These are phyloP conservation scores for Pyrus betulifolia DNA, from an alignment of 306 rosid genomes.

Conservation along the genomic window DNA sequence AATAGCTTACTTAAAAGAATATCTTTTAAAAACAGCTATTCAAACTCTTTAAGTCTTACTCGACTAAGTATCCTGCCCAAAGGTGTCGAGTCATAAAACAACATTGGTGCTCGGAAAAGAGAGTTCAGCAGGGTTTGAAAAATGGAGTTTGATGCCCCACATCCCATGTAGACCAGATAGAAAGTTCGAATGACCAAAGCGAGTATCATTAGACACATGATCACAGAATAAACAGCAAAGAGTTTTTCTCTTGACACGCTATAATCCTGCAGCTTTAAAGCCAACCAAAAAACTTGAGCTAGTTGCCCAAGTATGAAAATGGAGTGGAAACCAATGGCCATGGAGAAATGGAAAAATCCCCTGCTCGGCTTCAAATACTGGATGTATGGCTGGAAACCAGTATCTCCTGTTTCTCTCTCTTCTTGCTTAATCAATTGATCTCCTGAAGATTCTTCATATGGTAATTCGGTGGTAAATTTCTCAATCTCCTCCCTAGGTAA, in stretches of 20 bases:
- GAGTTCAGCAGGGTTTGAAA: constrained; percentile 38
- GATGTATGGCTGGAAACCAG: constrained; percentile 44
- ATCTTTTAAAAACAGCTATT: background rate
- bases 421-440: constrained; percentile 45
- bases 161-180: constrained; percentile 19
- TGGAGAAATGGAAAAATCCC: constrained; percentile 29
- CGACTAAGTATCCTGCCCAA: constrained; percentile 55
- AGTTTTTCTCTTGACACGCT: constrained; percentile 14
- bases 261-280: constrained; percentile 34
- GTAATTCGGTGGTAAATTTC: constrained; percentile 9
- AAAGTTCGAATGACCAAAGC: constrained; percentile 25
- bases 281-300: constrained; percentile 46
- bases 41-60: constrained; percentile 23
- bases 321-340: constrained; percentile 3
- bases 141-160: constrained; percentile 33
- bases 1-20: background rate
- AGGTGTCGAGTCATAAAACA: constrained; percentile 61
- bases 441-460: background rate
- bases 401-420: constrained; percentile 45
- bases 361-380: constrained; percentile 38
- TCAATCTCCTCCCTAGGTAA: constrained; percentile 10
- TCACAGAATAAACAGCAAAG: constrained; percentile 28
- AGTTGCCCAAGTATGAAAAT: constrained; percentile 23
- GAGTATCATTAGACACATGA: constrained; percentile 15
- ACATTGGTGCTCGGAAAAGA: constrained; percentile 48